Percentiles rank a stretch among this genome's conserved stretches.
Evolutionary conservation across 2,329 filamentous ascomycete species (phyloP).

Genomic region (Pseudogymnoascus sp.): DNA sequence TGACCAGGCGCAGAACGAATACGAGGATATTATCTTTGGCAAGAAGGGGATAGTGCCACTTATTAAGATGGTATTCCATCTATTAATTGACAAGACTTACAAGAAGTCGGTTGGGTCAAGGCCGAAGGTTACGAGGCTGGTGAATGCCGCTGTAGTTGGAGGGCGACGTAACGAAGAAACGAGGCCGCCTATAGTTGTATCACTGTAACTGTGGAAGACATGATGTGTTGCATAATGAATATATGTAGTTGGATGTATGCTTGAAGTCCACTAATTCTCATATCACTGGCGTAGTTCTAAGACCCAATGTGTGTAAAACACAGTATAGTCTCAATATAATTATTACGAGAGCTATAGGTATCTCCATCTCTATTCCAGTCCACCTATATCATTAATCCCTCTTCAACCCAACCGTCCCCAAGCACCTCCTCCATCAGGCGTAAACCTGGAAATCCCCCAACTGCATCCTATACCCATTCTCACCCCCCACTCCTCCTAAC

Average conservation of each 20-base stretch:
- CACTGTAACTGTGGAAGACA: not conserved
- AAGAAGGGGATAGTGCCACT: not conserved
- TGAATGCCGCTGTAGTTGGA: not conserved
- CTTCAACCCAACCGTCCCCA: no score
- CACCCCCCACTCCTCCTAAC: slow-evolving; percentile 13
- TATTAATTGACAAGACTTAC: not conserved
- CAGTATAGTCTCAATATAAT: not conserved
- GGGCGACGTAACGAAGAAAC: not conserved
- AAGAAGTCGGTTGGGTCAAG: not conserved
- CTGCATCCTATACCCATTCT: slow-evolving; percentile 17
- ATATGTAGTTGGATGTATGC: not conserved
- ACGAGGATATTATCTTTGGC: not conserved
- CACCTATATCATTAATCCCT: not conserved
- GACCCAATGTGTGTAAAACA: not conserved
- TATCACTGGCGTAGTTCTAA: not conserved
- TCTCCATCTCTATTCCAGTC: not conserved
- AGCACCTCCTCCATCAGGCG: not conserved
- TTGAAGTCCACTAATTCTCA: not conserved
- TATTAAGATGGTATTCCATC: not conserved
- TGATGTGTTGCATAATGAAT: not conserved
- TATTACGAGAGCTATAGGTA: not conserved
- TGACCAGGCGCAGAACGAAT: slow-evolving; percentile 36
- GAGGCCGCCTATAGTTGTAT: not conserved
- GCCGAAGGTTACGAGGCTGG: not conserved
- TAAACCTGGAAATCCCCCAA: slow-evolving; percentile 17